These are phyloP conservation scores for Stephania japonica DNA, from an alignment of 164 flowering plant species.

Conservation along the genomic window DNA sequence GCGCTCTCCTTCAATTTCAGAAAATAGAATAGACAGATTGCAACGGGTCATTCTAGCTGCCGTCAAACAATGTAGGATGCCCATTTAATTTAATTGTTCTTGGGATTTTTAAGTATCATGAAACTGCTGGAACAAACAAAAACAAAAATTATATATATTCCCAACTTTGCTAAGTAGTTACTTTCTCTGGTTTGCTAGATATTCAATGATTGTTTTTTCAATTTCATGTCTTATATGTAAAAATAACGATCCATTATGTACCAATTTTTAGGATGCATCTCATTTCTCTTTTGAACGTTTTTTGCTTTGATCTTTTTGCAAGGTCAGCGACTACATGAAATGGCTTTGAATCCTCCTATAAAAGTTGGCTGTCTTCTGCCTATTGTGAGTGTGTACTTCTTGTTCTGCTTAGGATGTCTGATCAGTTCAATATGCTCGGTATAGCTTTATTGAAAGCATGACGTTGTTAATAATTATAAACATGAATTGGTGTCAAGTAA, in stretches of 20 bases:
- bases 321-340: constrained; percentile 93
- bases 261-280: neutral
- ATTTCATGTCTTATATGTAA: neutral
- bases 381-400: constrained; percentile 41
- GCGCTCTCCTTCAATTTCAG: constrained; percentile 70
- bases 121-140: neutral
- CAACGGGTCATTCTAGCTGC: constrained; percentile 76
- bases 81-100: constrained; percentile 2
- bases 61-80: constrained; percentile 65
- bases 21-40: constrained; percentile 73
- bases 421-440: neutral
- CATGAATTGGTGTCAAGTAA: neutral
- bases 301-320: neutral
- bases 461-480: neutral
- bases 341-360: constrained; percentile 69
- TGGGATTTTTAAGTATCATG: neutral
- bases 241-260: neutral
- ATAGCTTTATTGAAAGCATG: too few species aligned
- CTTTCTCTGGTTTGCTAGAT: neutral
- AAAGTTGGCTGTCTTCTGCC: constrained; percentile 48
- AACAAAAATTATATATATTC: neutral
- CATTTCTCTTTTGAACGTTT: neutral
- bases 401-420: neutral
- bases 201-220: neutral
- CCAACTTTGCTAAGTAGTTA: neutral